These are phyloP conservation scores for Escallonia herrerae DNA, from an alignment of 129 eudicot species.

Conservation along the genomic window DNA sequence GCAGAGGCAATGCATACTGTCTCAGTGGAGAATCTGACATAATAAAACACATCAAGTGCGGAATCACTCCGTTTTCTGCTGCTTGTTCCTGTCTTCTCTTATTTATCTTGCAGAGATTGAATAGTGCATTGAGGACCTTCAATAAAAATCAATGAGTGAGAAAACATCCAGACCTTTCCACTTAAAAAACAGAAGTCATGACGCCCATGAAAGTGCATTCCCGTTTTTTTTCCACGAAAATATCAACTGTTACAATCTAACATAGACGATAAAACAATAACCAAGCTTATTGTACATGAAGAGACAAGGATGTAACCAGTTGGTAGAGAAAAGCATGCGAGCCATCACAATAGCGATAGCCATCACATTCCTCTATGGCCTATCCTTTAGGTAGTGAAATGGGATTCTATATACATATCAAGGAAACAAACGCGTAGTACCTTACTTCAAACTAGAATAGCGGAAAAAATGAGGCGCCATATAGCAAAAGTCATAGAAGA, in stretches of 20 bases:
- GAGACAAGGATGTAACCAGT: no score
- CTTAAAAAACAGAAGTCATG: no score
- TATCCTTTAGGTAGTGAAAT: no score
- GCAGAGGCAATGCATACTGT: slow-evolving; percentile 82
- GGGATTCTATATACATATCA: no score
- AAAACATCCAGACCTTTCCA: neutral
- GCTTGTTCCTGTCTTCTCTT: slow-evolving; percentile 99
- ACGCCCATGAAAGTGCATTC: neutral
- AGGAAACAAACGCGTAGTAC: no score
- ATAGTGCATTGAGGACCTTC: slow-evolving; percentile 87
- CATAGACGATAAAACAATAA: neutral
- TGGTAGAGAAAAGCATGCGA: no score
- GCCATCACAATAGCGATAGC: no score
- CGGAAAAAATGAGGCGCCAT: no score
- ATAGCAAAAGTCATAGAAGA: no score
- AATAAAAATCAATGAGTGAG: slow-evolving; percentile 22
- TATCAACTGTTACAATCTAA: neutral
- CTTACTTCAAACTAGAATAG: no score
- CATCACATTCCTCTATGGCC: no score
- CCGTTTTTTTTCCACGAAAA: neutral
- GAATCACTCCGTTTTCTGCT: slow-evolving; percentile 94
- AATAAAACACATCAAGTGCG: slow-evolving; percentile 87
- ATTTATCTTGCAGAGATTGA: slow-evolving; percentile 94
- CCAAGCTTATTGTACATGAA: neutral
- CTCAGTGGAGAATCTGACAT: slow-evolving; percentile 80